These are phyloP conservation scores for Echium plantagineum DNA, from an alignment of 257 asterid species.

Conservation along the genomic window DNA sequence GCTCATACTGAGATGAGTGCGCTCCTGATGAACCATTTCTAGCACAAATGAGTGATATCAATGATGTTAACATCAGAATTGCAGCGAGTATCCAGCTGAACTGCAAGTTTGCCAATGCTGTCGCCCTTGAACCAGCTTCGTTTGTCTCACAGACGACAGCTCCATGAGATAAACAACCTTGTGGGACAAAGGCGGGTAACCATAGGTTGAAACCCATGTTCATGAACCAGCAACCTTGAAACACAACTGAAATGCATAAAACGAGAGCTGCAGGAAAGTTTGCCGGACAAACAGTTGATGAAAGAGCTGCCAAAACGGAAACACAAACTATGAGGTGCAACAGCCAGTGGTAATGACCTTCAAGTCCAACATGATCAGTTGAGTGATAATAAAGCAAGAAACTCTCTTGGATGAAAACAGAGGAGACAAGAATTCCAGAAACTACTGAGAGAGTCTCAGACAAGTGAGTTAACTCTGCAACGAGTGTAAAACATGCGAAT, in stretches of 20 bases:
- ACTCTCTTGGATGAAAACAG: slow-evolving; percentile 62
- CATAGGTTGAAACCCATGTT: slow-evolving; percentile 72
- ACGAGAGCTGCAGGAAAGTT: slow-evolving; percentile 53
- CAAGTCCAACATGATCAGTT: slow-evolving; percentile 61
- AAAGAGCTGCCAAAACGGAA: slow-evolving; percentile 44
- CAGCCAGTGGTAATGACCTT: slow-evolving; percentile 88
- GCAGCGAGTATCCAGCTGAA: slow-evolving; percentile 67
- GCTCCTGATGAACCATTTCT: slow-evolving; percentile 21
- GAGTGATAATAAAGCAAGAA: slow-evolving; percentile 82
- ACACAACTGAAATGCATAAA: slow-evolving; percentile 46
- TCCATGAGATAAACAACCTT: slow-evolving; percentile 42
- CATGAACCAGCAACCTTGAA: slow-evolving; percentile 81
- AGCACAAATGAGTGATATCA: slow-evolving; percentile 27
- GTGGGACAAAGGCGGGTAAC: slow-evolving; percentile 42
- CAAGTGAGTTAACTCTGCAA: slow-evolving; percentile 30
- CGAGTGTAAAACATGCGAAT: slow-evolving; percentile 45
- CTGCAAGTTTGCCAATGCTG: slow-evolving; percentile 72
- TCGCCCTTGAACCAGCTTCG: slow-evolving; percentile 48
- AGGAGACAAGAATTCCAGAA: slow-evolving; percentile 53
- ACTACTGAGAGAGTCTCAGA: slow-evolving; percentile 29
- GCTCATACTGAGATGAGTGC: slow-evolving; percentile 38
- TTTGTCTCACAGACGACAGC: slow-evolving; percentile 43
- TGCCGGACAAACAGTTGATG: slow-evolving; percentile 30
- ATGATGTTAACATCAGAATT: slow-evolving; percentile 31
- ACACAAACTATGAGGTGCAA: slow-evolving; percentile 56